A percentile compares a stretch with the other conserved stretches of the same genome.
phyloP scores from a whole-genome alignment of 2,329 filamentous ascomycete genomes.

The Diplodia intermedia region DNA sequence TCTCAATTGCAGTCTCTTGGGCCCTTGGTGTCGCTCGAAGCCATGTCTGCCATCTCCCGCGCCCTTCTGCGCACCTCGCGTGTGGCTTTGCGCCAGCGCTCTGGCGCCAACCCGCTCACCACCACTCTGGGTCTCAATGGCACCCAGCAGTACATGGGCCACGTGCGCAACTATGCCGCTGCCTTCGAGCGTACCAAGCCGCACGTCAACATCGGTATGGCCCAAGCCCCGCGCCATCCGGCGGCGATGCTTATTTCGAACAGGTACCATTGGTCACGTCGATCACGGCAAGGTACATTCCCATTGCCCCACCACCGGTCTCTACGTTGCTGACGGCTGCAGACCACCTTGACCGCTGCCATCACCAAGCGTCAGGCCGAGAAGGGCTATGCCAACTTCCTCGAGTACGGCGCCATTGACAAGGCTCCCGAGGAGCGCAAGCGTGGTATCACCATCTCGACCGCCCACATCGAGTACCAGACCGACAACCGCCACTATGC shows the following conservation, averaged over 20 bases:
- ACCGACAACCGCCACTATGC: conserved; percentile 96
- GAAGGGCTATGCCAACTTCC: conserved; percentile 91
- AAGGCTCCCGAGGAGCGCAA: conserved; percentile 99
- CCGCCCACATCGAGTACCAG: conserved; percentile 97
- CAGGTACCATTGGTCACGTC: conserved; percentile 97
- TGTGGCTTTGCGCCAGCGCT: conserved; percentile 70
- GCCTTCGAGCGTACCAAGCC: conserved; percentile 90
- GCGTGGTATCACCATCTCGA: conserved; percentile 99
- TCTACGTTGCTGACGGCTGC: conserved; percentile 37
- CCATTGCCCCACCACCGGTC: conserved; percentile 32
- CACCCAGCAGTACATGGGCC: conserved; percentile 68
- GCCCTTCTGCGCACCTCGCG: conserved; percentile 85
- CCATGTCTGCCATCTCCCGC: conserved; percentile 82
- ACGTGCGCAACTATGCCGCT: conserved; percentile 67
- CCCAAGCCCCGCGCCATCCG: background rate
- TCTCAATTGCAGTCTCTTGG: conserved; percentile 38
- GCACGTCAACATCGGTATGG: conserved; percentile 93
- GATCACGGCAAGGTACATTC: conserved; percentile 92
- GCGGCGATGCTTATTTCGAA: conserved; percentile 34
- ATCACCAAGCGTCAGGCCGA: conserved; percentile 98
- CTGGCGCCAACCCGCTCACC: conserved; percentile 77
- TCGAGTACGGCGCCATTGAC: conserved; percentile 97
- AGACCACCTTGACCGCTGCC: conserved; percentile 98
- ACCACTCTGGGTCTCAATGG: conserved; percentile 69
- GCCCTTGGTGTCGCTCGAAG: conserved; percentile 45